Conservation (phyloP, 2,329 filamentous ascomycete genomes). For the Venturia effusa region DNA sequence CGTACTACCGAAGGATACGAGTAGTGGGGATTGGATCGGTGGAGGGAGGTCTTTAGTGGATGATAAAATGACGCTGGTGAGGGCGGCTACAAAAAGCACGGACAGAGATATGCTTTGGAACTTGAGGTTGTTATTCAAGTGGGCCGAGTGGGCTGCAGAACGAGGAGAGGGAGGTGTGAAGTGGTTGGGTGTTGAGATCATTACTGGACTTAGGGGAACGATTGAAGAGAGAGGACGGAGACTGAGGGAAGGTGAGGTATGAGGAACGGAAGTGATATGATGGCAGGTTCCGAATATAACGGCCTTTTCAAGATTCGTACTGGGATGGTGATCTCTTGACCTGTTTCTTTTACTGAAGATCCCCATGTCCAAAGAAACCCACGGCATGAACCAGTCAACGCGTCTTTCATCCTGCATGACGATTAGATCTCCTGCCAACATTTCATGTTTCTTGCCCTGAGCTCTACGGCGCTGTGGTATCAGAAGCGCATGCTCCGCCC, state of each 20-base stretch:
- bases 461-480: too few relatives aligned
- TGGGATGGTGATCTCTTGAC: background rate
- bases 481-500: too few relatives aligned
- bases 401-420: too few relatives aligned
- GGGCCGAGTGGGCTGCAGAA: constrained; percentile 40
- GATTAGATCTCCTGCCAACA: too few relatives aligned
- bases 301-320: too few relatives aligned
- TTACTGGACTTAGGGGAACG: background rate
- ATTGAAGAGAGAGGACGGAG: background rate
- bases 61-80: constrained; percentile 52
- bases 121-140: constrained; percentile 52
- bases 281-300: background rate
- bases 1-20: constrained; percentile 41
- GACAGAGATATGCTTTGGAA: constrained; percentile 50
- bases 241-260: background rate
- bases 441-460: too few relatives aligned
- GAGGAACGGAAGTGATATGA: background rate
- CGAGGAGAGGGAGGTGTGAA: constrained; percentile 44
- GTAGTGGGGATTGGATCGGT: constrained; percentile 39
- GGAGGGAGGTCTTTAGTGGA: constrained; percentile 56
- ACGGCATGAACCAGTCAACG: too few relatives aligned
- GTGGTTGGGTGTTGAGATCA: constrained; percentile 18
- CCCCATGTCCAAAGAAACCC: too few relatives aligned
- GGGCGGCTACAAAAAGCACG: constrained; percentile 29
- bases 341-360: too few relatives aligned